Evolutionary conservation across 257 asterid genomes (phyloP), one percentile per base, ranked within the genome.

Genomic region (Solanum infundibuliforme): DNA sequence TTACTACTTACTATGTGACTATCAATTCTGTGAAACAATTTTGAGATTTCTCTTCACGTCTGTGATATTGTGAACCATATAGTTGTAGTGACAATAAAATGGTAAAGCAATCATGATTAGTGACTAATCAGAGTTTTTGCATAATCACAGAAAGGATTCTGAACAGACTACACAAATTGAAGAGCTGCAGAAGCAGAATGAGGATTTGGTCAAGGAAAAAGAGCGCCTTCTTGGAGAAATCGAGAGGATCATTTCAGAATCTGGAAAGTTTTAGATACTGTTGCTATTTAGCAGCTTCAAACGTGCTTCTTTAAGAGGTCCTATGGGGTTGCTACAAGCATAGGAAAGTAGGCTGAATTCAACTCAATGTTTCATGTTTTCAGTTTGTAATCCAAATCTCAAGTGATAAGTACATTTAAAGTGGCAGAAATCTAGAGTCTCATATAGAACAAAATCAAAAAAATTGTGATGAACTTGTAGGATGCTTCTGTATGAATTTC

Each of bases 121-220:
- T 84, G 74, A 32, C 86, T 29, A 21, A 77, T 68, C 4, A 0
- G 23, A 38, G 48, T 79, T 48, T 5, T 68, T 68, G 66, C 69
- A 25, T 88, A 46, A 76, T 85, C 73, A 39, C 96, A 95, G 98
- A 90, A 96, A 96, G 92, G 98, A 96, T 90, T 94, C 98, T 1
- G 98, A 96, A 89, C 98, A 95, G 90, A 95, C 96, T n/a, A 96
- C 93, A 91, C 96, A 95, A 81, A 96, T 95, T 9, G 98, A 96
- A 92, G 98, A 95, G 52, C 94, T 96, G 73, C 93, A 96, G 94
- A 93, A 92, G 90, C 94, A 95, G 90, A 95, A 93, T 82, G 91
- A 92, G 46, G 98, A 95, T 9, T 88, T 95, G 92, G 85, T 87
- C 12, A 92, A 92, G 18, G 98, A 96, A 76, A 94, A 96, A 83